phyloP scores from a whole-genome alignment of 2,329 filamentous ascomycete species.

The Aureobasidium lini region DNA sequence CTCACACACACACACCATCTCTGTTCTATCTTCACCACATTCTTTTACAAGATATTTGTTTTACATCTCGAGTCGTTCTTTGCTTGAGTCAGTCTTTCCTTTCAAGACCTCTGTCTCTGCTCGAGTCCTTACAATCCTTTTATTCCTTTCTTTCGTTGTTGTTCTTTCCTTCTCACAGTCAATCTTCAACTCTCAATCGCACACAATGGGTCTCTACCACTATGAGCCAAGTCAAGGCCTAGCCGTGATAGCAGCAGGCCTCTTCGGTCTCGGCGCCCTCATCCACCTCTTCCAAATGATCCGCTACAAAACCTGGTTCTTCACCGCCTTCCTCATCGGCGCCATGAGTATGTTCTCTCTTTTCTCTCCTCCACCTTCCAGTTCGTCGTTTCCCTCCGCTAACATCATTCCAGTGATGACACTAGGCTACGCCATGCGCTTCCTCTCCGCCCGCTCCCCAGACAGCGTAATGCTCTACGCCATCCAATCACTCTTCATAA shows the following conservation, averaged over 20 bases:
- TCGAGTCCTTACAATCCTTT: not conserved
- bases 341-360: not conserved
- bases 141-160: not conserved
- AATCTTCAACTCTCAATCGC: not conserved
- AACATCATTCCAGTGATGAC: not conserved
- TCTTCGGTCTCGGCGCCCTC: not conserved
- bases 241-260: not conserved
- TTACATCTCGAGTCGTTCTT: too few species aligned
- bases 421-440: not conserved
- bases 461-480: not conserved
- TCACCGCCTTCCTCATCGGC: not conserved
- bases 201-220: not conserved
- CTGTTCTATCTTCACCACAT: not conserved
- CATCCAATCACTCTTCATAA: not conserved
- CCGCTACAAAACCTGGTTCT: not conserved
- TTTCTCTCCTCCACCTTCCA: not conserved
- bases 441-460: not conserved
- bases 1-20: too few species aligned
- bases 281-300: not conserved
- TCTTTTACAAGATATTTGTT: not conserved
- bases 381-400: not conserved
- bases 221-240: not conserved
- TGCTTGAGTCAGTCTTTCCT: not conserved
- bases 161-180: not conserved
- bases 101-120: not conserved